Evolutionary conservation across 768 basidiomycete species (phyloP), one percentile per base, ranked within the genome.

Genomic region (Trametopsis cervina): DNA sequence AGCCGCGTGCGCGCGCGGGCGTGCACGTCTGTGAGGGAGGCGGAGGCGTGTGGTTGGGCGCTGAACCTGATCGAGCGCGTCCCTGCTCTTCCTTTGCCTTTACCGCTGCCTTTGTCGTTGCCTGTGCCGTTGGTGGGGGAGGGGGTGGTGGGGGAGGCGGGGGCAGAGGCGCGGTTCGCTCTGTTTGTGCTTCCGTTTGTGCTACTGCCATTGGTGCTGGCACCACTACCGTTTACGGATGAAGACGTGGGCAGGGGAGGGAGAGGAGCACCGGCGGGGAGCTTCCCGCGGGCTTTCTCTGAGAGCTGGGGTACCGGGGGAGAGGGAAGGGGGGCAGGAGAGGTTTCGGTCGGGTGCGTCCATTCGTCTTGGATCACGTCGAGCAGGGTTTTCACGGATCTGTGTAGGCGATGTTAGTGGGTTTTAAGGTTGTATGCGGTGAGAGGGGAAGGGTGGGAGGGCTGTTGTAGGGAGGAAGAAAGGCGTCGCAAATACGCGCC

Each of bases 381-480:
- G 0, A 84, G 66, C 6, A 85, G 72, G 1, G 66, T 67, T 59
- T 79, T 81, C 51, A 85, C 64, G 15, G 80, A 80, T 1, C 81
- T 52, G 40, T 42, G 17, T 9, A 25, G 21, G n/a, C n/a, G 4
- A n/a, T 12, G 24, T 40, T 24, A 47, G 26, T n/a, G n/a, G n/a
- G n/a, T n/a, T n/a, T n/a, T n/a, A n/a, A n/a, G n/a, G n/a, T n/a
- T n/a, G n/a, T n/a, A n/a, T n/a, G n/a, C n/a, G n/a, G n/a, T n/a
- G n/a, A n/a, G n/a, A n/a, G n/a, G n/a, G n/a, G n/a, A n/a, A n/a
- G n/a, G n/a, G n/a, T n/a, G n/a, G n/a, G n/a, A n/a, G n/a, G n/a
- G n/a, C n/a, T n/a, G n/a, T n/a, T n/a, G n/a, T n/a, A n/a, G n/a
- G n/a, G n/a, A n/a, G n/a, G n/a, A n/a, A n/a, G n/a, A n/a, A n/a